Base-by-base conservation (phyloP, 2,329 filamentous ascomycete genomes). In the Epichloe typhina region DNA sequence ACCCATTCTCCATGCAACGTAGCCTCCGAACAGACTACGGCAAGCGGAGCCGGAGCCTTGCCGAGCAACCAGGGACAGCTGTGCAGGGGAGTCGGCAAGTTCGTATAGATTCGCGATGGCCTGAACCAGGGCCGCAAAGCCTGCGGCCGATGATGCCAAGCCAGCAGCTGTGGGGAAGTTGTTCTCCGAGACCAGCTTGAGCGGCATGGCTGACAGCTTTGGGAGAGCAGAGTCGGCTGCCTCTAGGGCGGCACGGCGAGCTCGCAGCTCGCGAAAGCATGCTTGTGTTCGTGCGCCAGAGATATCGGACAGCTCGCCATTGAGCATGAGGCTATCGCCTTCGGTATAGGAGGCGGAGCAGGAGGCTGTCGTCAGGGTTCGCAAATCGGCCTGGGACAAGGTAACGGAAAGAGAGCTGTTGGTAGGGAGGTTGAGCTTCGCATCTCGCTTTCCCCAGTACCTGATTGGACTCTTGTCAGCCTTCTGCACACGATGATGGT, bases 111-210 rank as follows among this genome's bases (percentile, higher is more conserved):
- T 80, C 37, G 93, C 93, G 59, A 98, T 88, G 56, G 88, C 90
- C 52, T 89, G 80, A 19, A 97, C 82, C 5, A 85, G 71, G 19
- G 82, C 82, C 3, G 82, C 82, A 56, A 85, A 84, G 5, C 82
- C 82, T 1, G 82, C 82, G 1, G 82, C 83, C 0, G 82, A 86
- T 17, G 79, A 84, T 4, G 83, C 83, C 15, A 98, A 82, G 6
- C 93, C 93, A 4, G 93, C 93, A 26, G 93, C 93, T 2, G 93
- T 98, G 56, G 93, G 93, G 77, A 98, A 98, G 77, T 98, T 98
- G 78, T 98, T 98, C 73, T 93, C 86, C 52, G 87, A 93, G 51
- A 96, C 89, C 57, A 98, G 84, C 60, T 84, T 86, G 54, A 98
- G 80, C 36, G 86, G 82, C 61, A 86, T 75, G 48, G 75, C 65